A percentile compares a stretch with the other conserved stretches of the same genome.
phyloP scores from a whole-genome alignment of 345 rosid species.

The Clausena lansium region DNA sequence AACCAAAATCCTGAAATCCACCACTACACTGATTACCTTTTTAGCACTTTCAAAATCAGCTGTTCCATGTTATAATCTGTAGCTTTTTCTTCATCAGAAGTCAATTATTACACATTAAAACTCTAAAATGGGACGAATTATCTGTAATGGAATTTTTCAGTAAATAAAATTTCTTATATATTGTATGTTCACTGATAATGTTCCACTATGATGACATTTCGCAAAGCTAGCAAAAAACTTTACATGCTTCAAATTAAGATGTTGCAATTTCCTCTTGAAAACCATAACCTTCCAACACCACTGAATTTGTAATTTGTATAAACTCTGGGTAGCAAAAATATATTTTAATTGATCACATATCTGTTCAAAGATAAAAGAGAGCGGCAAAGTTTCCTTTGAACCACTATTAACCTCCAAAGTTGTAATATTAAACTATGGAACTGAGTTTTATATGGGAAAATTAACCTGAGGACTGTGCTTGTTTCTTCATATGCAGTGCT shows the following conservation, averaged over 20 bases:
- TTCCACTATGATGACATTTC: too few relatives aligned
- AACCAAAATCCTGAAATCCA: not conserved
- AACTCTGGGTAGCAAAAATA: not conserved
- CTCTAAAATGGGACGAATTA: not conserved
- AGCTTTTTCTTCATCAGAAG: too few relatives aligned
- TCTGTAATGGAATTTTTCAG: too few relatives aligned
- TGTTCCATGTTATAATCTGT: not conserved
- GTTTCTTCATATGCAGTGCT: not conserved
- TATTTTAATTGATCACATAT: not conserved
- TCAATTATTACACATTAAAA: too few relatives aligned
- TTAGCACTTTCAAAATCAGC: not conserved
- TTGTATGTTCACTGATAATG: too few relatives aligned
- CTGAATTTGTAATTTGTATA: not conserved
- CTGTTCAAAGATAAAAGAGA: not conserved
- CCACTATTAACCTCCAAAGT: not conserved
- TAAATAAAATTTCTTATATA: too few relatives aligned
- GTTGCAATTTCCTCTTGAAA: not conserved
- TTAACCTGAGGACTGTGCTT: constrained; percentile 11
- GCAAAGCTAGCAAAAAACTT: not conserved
- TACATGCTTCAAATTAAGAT: not conserved
- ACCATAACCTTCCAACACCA: not conserved
- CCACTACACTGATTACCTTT: not conserved
- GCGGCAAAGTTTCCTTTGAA: not conserved
- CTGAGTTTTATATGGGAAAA: not conserved
- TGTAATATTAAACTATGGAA: not conserved